phyloP scores from a whole-genome alignment of 805 yeast species.

The Wickerhamiella dianesei region DNA sequence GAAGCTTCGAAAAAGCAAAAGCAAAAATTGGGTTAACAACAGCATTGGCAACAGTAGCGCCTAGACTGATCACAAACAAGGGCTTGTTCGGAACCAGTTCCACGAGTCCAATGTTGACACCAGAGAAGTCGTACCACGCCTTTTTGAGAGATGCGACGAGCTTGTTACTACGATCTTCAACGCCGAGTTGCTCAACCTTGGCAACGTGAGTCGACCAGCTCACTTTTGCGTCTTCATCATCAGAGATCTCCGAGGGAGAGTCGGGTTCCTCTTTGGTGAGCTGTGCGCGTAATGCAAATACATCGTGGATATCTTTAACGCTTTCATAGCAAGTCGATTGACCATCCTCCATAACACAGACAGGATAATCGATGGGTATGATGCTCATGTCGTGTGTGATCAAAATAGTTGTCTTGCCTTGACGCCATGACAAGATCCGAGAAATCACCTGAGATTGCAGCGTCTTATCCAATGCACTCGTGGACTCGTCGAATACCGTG shows the following conservation, averaged over 20 bases:
- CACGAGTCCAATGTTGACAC: not conserved
- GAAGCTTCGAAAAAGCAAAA: slow-evolving; percentile 54
- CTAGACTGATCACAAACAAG: slow-evolving; percentile 36
- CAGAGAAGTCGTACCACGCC: not conserved
- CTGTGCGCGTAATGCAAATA: not conserved
- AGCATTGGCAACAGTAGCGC: slow-evolving; percentile 44
- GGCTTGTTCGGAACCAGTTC: slow-evolving; percentile 13
- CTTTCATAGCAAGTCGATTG: slow-evolving; percentile 22
- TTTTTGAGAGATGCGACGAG: not conserved
- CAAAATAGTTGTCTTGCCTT: slow-evolving; percentile 59
- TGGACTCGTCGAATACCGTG: slow-evolving; percentile 71
- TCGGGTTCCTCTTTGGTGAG: not conserved
- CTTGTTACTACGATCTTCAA: not conserved
- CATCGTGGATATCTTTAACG: not conserved
- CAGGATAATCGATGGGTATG: slow-evolving; percentile 42
- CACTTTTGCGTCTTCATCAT: no score
- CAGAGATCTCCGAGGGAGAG: no score
- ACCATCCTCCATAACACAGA: slow-evolving; percentile 51
- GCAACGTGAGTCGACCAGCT: not conserved
- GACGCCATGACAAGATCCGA: slow-evolving; percentile 46
- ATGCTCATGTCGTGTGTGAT: slow-evolving; percentile 65
- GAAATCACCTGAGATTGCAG: slow-evolving; percentile 35
- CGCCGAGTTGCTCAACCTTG: not conserved
- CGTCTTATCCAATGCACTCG: slow-evolving; percentile 60
- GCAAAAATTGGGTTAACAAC: slow-evolving; percentile 65